A percentile compares a stretch with the other conserved stretches of the same genome.
These are phyloP conservation scores for Yamadazyma phyllophila DNA, from an alignment of 805 yeast genomes.

Conservation along the genomic window DNA sequence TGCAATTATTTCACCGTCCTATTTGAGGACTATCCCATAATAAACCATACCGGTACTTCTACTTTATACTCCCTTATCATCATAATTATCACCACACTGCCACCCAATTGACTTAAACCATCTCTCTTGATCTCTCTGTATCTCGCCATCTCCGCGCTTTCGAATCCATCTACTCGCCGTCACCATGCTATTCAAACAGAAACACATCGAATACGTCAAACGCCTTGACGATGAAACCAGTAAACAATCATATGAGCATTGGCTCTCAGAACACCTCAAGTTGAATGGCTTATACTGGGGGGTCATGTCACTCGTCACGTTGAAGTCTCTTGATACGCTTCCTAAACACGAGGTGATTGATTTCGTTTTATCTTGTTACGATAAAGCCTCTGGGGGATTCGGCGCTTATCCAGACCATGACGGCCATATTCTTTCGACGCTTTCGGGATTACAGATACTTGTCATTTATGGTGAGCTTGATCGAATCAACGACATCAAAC, in stretches of 20 bases:
- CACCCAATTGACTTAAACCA: too few species aligned
- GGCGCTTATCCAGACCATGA: slow-evolving; percentile 90
- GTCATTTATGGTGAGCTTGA: slow-evolving; percentile 62
- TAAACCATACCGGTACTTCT: too few species aligned
- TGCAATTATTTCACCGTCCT: too few species aligned
- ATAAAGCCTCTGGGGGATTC: slow-evolving; percentile 67
- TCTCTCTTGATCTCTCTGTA: background rate
- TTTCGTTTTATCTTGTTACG: slow-evolving; percentile 71
- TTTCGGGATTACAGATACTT: slow-evolving; percentile 82
- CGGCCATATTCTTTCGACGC: slow-evolving; percentile 78
- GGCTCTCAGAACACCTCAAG: slow-evolving; percentile 87
- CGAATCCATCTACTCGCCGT: background rate
- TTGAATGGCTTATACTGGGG: slow-evolving; percentile 97
- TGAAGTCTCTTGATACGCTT: slow-evolving; percentile 55
- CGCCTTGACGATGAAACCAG: slow-evolving; percentile 33
- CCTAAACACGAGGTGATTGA: slow-evolving; percentile 58
- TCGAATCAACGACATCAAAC: slow-evolving; percentile 26
- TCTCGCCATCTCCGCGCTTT: background rate
- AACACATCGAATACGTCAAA: slow-evolving; percentile 36
- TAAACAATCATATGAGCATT: slow-evolving; percentile 64
- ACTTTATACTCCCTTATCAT: too few species aligned
- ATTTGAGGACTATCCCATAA: too few species aligned
- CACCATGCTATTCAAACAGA: slow-evolving; percentile 11
- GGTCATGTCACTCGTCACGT: slow-evolving; percentile 63
- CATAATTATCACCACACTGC: too few species aligned